Evolutionary conservation across 192 early-diverging fungal species (phyloP).

Genomic region (Coemansia sp.): DNA sequence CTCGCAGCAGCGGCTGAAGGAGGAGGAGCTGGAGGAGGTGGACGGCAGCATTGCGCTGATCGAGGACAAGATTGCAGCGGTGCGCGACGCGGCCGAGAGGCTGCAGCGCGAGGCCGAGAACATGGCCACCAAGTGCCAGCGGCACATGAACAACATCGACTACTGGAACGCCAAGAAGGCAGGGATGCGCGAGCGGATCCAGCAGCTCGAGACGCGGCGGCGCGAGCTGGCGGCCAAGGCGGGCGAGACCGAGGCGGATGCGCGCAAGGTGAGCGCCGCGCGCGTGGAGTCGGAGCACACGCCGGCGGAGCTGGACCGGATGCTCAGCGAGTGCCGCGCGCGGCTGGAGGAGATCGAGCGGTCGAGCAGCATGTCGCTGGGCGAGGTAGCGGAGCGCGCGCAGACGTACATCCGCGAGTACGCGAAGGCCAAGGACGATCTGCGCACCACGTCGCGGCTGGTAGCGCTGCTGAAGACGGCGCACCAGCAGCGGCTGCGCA

Average conservation of each 20-base stretch:
- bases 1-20: constrained; percentile 49
- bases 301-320: constrained; percentile 58
- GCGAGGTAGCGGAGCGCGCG: constrained; percentile 62
- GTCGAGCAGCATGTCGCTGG: constrained; percentile 61
- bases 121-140: constrained; percentile 28
- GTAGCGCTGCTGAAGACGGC: constrained; percentile 58
- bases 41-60: constrained; percentile 33
- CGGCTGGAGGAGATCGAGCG: constrained; percentile 61
- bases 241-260: constrained; percentile 56
- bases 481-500: constrained; percentile 59
- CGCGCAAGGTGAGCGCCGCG: constrained; percentile 59
- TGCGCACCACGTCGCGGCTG: constrained; percentile 55
- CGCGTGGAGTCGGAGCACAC: constrained; percentile 60
- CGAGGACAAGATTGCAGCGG: constrained; percentile 27
- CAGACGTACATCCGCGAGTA: constrained; percentile 55
- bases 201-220: constrained; percentile 22
- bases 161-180: constrained; percentile 60
- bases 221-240: constrained; percentile 27
- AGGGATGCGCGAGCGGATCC: constrained; percentile 32
- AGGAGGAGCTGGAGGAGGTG: constrained; percentile 32
- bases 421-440: constrained; percentile 56
- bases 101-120: constrained; percentile 40
- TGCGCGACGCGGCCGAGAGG: constrained; percentile 29
- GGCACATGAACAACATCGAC: constrained; percentile 46
- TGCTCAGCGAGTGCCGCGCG: constrained; percentile 57